Evolutionary conservation across 495 filamentous ascomycete genomes (phyloP).

Genomic region (Lepidopterella palustris): DNA sequence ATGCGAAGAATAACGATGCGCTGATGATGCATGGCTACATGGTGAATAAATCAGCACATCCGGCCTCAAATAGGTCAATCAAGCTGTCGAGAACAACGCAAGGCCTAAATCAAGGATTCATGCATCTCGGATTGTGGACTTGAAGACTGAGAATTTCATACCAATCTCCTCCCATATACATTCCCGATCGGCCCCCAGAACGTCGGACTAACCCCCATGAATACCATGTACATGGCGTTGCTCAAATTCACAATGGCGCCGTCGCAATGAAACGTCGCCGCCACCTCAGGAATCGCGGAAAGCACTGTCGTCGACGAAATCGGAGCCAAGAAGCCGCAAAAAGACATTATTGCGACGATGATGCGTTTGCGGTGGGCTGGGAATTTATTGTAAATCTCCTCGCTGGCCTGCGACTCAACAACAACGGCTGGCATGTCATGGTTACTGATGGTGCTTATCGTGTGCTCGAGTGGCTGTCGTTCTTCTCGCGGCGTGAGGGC

Average conservation of each 20-base stretch:
- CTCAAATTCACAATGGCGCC: constrained; percentile 60
- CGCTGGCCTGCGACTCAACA: constrained; percentile 21
- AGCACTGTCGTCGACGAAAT: constrained; percentile 63
- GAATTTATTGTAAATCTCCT: constrained; percentile 49
- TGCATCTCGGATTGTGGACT: no score
- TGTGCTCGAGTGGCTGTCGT: constrained; percentile 16
- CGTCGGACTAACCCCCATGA: constrained; percentile 61
- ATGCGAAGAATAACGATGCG: constrained; percentile 53
- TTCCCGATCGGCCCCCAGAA: constrained; percentile 65
- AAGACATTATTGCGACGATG: constrained; percentile 58
- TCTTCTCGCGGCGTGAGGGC: constrained; percentile 12
- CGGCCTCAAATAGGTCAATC: neutral
- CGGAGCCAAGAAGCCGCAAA: constrained; percentile 62
- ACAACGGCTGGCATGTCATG: constrained; percentile 24
- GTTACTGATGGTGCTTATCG: constrained; percentile 15
- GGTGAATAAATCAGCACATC: constrained; percentile 12
- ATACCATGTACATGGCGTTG: constrained; percentile 63
- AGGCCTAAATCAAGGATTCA: neutral
- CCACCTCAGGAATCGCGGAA: constrained; percentile 64
- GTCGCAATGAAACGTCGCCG: constrained; percentile 52
- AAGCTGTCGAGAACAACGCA: no score
- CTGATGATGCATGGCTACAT: constrained; percentile 38
- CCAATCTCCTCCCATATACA: constrained; percentile 57
- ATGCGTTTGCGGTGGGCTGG: constrained; percentile 49
- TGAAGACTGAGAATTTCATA: no score